Base-by-base conservation (phyloP, 164 flowering plant species). In the Magnolia officinalis region DNA sequence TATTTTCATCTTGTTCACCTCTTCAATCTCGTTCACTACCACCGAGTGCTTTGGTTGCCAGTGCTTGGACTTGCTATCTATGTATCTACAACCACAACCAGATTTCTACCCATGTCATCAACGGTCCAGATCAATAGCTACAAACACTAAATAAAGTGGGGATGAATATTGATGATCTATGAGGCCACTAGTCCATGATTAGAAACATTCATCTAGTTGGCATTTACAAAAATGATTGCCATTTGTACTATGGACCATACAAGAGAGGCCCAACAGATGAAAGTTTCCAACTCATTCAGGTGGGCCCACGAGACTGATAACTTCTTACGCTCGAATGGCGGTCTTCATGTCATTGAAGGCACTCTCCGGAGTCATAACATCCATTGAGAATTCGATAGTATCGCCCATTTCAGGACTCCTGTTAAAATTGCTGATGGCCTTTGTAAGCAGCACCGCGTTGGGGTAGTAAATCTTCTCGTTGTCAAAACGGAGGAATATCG, bases 1-100 rank as follows among this genome's bases (percentile, higher is more conserved):
- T 82, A 89, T 78, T 74, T 86, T 86, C 86, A 89, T 69, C 82
- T 80, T 85, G 82, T 85, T 58, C 73, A 87, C 64, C 51, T 86
- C 81, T 75, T 86, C 89, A 0, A 87, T 83, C 75, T 84, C 90
- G 76, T 80, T 87, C 72, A 86, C 85, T 64, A 83, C 16, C 70
- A 89, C 67, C 0, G 71, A 2, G 75, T 86, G 86, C 20, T 82
- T 82, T 13, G 85, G 82, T 66, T 16, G 74, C 92, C 92, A 89
- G 63, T 84, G 26, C 77, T 82, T 80, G 7, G 87, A 88, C 77
- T 85, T 87, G 78, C 85, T 79, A 52, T 86, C 87, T 18, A 89
- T 71, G 76, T 83, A 89, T 37, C 92, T 89, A 86, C 80, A 4
- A 2, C 37, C 24, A 18, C 20, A 72, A 26, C 20, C 20, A 72